Conservation (phyloP, 768 basidiomycete species). For the Roridomyces roridus region DNA sequence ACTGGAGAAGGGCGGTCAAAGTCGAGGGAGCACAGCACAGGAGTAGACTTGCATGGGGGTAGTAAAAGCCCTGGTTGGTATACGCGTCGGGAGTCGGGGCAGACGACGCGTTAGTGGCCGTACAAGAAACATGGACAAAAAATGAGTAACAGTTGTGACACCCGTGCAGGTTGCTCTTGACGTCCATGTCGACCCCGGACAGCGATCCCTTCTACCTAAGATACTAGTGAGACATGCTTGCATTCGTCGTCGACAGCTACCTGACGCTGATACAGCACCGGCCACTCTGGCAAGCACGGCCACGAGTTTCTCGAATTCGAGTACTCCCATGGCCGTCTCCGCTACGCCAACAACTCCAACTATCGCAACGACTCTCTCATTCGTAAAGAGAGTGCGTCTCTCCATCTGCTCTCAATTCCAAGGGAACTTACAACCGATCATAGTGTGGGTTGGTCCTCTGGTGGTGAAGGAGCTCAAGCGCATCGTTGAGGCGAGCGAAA, state of each 20-base stretch:
- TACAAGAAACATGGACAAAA: not conserved
- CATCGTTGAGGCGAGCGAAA: conserved; percentile 91
- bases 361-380: conserved; percentile 98
- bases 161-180: conserved; percentile 2
- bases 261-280: conserved; percentile 63
- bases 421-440: conserved; percentile 5
- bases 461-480: conserved; percentile 95
- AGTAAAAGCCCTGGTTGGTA: no score
- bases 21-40: no score
- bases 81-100: no score
- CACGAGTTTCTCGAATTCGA: conserved; percentile 99
- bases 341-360: conserved; percentile 99
- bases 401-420: no score
- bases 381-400: conserved; percentile 92
- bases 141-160: not conserved
- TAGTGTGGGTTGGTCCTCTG: conserved; percentile 94
- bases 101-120: not conserved
- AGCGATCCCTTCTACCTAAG: conserved; percentile 83
- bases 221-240: conserved; percentile 50
- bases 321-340: conserved; percentile 93
- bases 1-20: not conserved
- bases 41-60: no score
- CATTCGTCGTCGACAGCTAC: not conserved
- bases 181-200: conserved; percentile 54
- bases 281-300: conserved; percentile 98